Evolutionary conservation across 805 yeast genomes (phyloP).

Genomic region (Wickerhamiella australiensis): DNA sequence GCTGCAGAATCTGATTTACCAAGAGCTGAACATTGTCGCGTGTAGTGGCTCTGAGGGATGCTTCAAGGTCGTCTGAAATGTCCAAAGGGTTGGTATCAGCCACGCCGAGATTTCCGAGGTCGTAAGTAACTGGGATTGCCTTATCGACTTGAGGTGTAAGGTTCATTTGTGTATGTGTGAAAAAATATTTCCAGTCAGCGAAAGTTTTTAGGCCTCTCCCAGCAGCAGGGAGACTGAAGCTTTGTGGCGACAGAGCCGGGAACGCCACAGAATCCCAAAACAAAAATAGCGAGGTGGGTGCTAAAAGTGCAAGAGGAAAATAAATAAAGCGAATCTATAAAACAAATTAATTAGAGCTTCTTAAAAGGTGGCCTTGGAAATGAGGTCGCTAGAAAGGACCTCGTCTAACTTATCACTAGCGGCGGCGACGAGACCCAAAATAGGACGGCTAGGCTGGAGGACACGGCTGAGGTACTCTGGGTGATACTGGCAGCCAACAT

Average conservation of each 20-base stretch:
- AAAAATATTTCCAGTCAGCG: constrained; percentile 1
- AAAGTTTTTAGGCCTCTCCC: background rate
- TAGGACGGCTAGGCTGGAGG: constrained; percentile 90
- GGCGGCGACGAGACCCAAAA: constrained; percentile 93
- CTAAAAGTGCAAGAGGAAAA: background rate
- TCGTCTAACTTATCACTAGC: constrained; percentile 69
- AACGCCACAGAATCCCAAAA: background rate
- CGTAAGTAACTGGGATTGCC: constrained; percentile 78
- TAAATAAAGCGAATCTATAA: background rate
- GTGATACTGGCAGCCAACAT: constrained; percentile 93
- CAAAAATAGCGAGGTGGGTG: constrained; percentile 1
- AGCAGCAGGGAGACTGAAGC: background rate
- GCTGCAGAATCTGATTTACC: constrained; percentile 77
- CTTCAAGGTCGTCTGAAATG: constrained; percentile 38
- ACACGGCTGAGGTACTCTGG: constrained; percentile 97
- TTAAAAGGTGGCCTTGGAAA: constrained; percentile 10
- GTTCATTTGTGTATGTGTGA: constrained; percentile 3
- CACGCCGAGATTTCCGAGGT: constrained; percentile 80
- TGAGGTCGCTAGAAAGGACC: constrained; percentile 26
- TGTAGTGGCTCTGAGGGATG: constrained; percentile 48
- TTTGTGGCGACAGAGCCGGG: background rate
- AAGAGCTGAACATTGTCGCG: constrained; percentile 89
- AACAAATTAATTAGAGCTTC: background rate
- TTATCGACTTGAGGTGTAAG: constrained; percentile 49
- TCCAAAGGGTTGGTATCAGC: constrained; percentile 85